Conservation (phyloP, 176 grass and related monocot genomes). For the Hyparrhenia diplandra region DNA sequence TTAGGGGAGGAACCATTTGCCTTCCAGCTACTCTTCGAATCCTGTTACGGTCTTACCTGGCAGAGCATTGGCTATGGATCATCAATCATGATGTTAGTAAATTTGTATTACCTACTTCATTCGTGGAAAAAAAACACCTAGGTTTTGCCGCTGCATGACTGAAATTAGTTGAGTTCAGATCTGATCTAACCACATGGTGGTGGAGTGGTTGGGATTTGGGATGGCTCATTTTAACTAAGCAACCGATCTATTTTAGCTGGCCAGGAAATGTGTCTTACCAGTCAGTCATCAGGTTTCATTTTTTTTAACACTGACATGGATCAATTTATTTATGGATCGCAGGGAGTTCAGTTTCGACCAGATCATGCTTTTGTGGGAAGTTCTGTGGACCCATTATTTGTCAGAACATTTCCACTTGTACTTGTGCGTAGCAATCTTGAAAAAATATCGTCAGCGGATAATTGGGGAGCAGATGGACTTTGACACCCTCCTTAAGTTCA, state of each 20-base stretch:
- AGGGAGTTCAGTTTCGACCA: slow-evolving; percentile 85
- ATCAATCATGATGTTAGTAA: no score
- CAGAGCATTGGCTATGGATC: background rate
- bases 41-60: background rate
- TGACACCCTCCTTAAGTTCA: slow-evolving; percentile 96
- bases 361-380: slow-evolving; percentile 89
- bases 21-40: background rate
- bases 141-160: background rate
- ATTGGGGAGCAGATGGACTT: slow-evolving; percentile 96
- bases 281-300: background rate
- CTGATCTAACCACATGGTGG: background rate
- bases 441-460: slow-evolving; percentile 62
- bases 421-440: slow-evolving; percentile 83
- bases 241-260: background rate
- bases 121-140: background rate
- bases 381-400: slow-evolving; percentile 83
- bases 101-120: no score
- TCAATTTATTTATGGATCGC: slow-evolving; percentile 10
- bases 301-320: background rate
- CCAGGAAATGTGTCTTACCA: background rate
- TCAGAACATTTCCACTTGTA: slow-evolving; percentile 98
- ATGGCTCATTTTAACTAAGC: background rate
- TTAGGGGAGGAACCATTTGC: background rate
- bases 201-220: background rate
- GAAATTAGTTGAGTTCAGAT: background rate